Conservation (phyloP, 192 early-diverging fungal species). For the Coemansia sp. region DNA sequence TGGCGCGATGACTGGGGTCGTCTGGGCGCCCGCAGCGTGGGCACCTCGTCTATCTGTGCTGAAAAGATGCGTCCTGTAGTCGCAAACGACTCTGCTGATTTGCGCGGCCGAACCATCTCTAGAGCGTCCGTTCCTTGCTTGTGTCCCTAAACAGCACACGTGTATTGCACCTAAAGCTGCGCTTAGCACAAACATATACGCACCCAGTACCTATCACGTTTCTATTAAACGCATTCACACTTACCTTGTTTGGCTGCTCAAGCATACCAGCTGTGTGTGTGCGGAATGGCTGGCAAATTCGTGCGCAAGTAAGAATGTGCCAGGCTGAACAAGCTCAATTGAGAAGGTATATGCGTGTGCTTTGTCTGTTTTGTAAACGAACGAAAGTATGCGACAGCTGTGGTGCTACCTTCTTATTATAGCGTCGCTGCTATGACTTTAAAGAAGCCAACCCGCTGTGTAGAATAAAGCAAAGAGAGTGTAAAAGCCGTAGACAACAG, state of each 20-base stretch:
- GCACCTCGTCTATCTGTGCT: slow-evolving; percentile 48
- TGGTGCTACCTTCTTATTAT: background rate
- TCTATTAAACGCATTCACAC: background rate
- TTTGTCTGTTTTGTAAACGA: background rate
- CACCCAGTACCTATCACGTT: background rate
- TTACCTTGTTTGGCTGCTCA: slow-evolving; percentile 45
- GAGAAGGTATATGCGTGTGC: background rate
- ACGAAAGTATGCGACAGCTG: background rate
- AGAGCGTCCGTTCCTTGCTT: slow-evolving; percentile 25
- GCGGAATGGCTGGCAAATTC: background rate
- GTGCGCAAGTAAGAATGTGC: background rate
- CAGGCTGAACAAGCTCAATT: background rate
- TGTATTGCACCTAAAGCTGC: background rate
- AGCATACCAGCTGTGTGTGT: slow-evolving; percentile 24
- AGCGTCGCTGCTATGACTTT: background rate
- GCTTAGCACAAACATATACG: background rate
- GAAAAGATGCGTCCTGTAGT: slow-evolving; percentile 33
- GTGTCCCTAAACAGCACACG: slow-evolving; percentile 31
- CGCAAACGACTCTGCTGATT: slow-evolving; percentile 39
- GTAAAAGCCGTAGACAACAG: background rate
- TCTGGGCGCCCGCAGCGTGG: slow-evolving; percentile 37
- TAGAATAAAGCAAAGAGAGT: background rate
- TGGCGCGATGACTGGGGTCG: slow-evolving; percentile 54
- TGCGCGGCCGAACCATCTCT: slow-evolving; percentile 52
- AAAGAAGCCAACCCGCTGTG: background rate